Conservation (phyloP, 257 asterid species). For the Craterostigma plantagineum region DNA sequence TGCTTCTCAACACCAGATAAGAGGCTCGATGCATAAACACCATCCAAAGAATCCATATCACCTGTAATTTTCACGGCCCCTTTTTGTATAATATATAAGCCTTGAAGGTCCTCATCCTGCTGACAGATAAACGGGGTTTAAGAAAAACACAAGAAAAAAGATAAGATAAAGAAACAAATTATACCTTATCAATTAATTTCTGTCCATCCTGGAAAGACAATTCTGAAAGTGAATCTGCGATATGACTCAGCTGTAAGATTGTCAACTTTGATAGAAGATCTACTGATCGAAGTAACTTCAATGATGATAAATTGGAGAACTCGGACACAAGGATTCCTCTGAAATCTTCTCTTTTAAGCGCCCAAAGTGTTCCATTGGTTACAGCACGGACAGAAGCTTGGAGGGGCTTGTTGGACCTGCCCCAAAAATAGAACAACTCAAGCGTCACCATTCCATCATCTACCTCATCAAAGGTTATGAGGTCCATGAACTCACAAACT, state of each 20-base stretch:
- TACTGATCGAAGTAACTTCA: constrained; percentile 87
- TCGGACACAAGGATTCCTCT: constrained; percentile 89
- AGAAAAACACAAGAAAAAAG: constrained; percentile 10
- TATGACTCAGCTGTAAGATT: constrained; percentile 83
- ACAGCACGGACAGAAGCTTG: constrained; percentile 96
- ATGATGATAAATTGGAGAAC: constrained; percentile 71
- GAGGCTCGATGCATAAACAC: constrained; percentile 43
- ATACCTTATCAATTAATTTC: constrained; percentile 49
- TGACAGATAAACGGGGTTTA: constrained; percentile 9
- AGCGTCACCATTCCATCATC: too few species aligned
- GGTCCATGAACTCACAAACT: too few species aligned
- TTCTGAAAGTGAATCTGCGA: constrained; percentile 79
- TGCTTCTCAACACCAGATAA: constrained; percentile 29
- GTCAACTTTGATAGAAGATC: constrained; percentile 92
- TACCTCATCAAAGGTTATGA: too few species aligned
- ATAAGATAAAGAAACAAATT: constrained; percentile 2
- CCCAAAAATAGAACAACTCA: constrained; percentile 8
- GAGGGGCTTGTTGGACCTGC: constrained; percentile 95
- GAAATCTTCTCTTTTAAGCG: constrained; percentile 88
- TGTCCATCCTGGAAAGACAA: constrained; percentile 61
- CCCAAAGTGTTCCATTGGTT: constrained; percentile 83
- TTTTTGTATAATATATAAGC: constrained; percentile 65
- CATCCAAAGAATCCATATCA: constrained; percentile 25
- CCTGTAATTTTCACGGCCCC: constrained; percentile 50
- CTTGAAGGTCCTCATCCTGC: constrained; percentile 53